phyloP scores from a whole-genome alignment of 306 rosid genomes.

The Cicer yamashitae region DNA sequence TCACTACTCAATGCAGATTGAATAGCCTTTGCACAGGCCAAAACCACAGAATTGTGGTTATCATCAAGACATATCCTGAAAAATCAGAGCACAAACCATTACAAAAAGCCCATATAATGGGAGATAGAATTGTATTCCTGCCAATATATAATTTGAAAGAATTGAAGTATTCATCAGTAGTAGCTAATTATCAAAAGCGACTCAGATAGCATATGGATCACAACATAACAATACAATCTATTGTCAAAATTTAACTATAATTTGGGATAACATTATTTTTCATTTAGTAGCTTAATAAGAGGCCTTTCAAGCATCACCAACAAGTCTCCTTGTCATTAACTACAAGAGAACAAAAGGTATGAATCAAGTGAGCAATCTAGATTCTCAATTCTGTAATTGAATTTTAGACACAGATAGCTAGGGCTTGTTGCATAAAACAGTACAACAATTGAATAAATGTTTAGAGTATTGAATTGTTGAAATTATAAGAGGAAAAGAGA shows the following conservation, averaged over 20 bases:
- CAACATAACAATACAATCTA: constrained; percentile 20
- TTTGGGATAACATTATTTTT: constrained; percentile 22
- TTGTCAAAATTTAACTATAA: constrained; percentile 11
- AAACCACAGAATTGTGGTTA: constrained; percentile 84
- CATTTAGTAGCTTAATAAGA: constrained; percentile 8
- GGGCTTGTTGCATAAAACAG: background rate
- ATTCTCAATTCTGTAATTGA: constrained; percentile 15
- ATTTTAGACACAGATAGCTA: constrained; percentile 22
- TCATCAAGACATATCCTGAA: constrained; percentile 89
- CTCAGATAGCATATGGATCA: constrained; percentile 13
- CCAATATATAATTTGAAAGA: constrained; percentile 18
- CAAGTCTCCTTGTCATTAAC: constrained; percentile 34
- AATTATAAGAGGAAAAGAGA: constrained; percentile 8
- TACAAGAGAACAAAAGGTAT: constrained; percentile 14
- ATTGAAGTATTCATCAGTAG: constrained; percentile 9
- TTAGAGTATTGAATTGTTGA: background rate
- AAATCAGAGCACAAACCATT: constrained; percentile 29
- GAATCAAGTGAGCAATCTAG: background rate
- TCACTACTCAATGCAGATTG: constrained; percentile 76
- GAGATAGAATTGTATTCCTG: background rate
- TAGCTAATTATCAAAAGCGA: constrained; percentile 25
- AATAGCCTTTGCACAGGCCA: constrained; percentile 76
- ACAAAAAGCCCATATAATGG: constrained; percentile 24
- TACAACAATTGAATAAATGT: background rate
- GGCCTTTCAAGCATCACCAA: constrained; percentile 19